A percentile compares a stretch with the other conserved stretches of the same genome.
Conservation (phyloP, 2,329 filamentous ascomycete genomes). For the Hymenoscyphus fructigenus region DNA sequence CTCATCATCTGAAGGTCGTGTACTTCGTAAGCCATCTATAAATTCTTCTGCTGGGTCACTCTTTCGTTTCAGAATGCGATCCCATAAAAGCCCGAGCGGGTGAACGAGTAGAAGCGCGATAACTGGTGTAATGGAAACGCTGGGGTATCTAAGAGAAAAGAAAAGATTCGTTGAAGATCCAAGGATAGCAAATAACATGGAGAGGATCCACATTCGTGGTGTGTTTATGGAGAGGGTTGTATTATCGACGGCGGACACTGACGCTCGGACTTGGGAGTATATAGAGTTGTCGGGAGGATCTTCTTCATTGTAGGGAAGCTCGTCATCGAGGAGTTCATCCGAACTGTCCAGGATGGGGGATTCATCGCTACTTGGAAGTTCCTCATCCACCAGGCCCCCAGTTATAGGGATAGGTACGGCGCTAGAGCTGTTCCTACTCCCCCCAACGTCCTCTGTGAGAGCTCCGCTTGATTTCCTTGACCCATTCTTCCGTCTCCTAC, state of each 20-base stretch:
- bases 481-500: conserved; percentile 14
- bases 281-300: conserved; percentile 68
- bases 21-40: conserved; percentile 47
- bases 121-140: conserved; percentile 84
- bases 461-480: conserved; percentile 12
- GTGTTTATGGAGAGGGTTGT: conserved; percentile 79
- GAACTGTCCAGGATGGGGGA: conserved; percentile 35
- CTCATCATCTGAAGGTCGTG: conserved; percentile 31
- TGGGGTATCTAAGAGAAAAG: conserved; percentile 87
- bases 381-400: conserved; percentile 6
- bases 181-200: conserved; percentile 75
- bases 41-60: conserved; percentile 56
- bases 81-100: conserved; percentile 79
- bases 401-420: conserved; percentile 28
- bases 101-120: conserved; percentile 84
- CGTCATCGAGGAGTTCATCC: conserved; percentile 28
- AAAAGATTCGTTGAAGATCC: conserved; percentile 85
- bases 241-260: conserved; percentile 74
- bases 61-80: conserved; percentile 63
- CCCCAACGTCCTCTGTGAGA: conserved; percentile 27
- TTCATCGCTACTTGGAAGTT: conserved; percentile 11
- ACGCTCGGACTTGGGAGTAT: conserved; percentile 77
- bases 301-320: conserved; percentile 44
- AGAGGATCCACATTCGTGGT: conserved; percentile 82
- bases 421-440: conserved; percentile 22